These are phyloP conservation scores for Firmiana major DNA, from an alignment of 345 rosid species.

Conservation along the genomic window DNA sequence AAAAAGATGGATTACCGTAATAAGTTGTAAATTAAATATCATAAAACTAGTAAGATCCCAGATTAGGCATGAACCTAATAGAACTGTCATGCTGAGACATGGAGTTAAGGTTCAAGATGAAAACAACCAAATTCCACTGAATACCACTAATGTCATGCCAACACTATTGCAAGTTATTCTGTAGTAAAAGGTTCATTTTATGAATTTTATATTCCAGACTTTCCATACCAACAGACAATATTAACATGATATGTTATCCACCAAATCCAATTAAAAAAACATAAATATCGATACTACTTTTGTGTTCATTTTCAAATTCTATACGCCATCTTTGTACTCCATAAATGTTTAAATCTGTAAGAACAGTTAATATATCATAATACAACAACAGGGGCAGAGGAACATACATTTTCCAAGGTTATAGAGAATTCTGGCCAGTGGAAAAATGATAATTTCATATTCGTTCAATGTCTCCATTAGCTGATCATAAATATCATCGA, in stretches of 20 bases:
- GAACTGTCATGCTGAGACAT: background rate
- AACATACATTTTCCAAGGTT: conserved; percentile 72
- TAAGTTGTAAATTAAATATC: background rate
- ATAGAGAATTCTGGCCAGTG: conserved; percentile 85
- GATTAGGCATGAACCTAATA: background rate
- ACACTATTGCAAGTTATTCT: too few species aligned
- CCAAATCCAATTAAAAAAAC: background rate
- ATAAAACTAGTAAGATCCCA: background rate
- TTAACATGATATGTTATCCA: background rate
- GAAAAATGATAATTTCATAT: conserved; percentile 69
- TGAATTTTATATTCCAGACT: background rate
- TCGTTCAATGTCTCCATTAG: conserved; percentile 59
- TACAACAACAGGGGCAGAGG: background rate
- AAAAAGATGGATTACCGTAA: background rate
- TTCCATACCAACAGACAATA: background rate
- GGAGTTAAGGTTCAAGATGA: background rate
- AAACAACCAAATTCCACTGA: background rate
- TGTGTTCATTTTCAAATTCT: background rate
- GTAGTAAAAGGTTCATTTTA: background rate
- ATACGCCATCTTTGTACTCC: background rate
- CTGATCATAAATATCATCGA: conserved; percentile 81
- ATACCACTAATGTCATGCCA: too few species aligned
- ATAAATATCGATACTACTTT: background rate
- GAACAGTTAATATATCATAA: background rate
- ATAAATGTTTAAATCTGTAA: background rate